These are phyloP conservation scores for Gaultheria prostrata DNA, from an alignment of 148 eudicot species.

Conservation along the genomic window DNA sequence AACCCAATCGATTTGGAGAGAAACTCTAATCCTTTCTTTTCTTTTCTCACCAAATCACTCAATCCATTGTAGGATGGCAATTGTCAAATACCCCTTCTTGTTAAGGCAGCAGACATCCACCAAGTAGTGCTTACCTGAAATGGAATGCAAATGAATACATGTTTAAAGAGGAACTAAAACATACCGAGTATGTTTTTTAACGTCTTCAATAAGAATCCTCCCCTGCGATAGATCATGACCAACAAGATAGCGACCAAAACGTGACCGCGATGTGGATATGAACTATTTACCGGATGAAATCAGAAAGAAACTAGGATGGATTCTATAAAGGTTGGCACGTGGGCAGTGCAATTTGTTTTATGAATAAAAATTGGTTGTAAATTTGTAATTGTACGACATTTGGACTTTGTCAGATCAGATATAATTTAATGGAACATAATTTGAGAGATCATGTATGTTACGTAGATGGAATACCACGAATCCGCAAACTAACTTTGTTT, in stretches of 20 bases:
- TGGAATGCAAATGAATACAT: not conserved
- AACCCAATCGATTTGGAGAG: too few relatives aligned
- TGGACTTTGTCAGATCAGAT: not conserved
- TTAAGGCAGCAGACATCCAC: not conserved
- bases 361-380: not conserved
- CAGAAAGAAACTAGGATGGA: not conserved
- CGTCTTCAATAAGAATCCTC: not conserved
- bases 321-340: not conserved
- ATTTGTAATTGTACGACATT: too few relatives aligned
- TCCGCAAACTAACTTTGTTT: not conserved
- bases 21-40: too few relatives aligned
- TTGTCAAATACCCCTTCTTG: not conserved
- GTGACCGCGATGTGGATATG: not conserved
- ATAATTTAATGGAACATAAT: not conserved
- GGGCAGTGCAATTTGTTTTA: not conserved
- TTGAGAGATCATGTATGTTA: not conserved
- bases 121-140: not conserved
- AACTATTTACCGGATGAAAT: not conserved
- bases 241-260: not conserved
- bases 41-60: too few relatives aligned
- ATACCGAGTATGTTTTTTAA: not conserved
- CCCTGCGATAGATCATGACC: not conserved
- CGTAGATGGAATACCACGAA: not conserved
- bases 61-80: not conserved
- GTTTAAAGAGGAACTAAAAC: not conserved